These are phyloP conservation scores for Fusarium guadeloupense DNA, from an alignment of 2,329 filamentous ascomycete species.

Conservation along the genomic window DNA sequence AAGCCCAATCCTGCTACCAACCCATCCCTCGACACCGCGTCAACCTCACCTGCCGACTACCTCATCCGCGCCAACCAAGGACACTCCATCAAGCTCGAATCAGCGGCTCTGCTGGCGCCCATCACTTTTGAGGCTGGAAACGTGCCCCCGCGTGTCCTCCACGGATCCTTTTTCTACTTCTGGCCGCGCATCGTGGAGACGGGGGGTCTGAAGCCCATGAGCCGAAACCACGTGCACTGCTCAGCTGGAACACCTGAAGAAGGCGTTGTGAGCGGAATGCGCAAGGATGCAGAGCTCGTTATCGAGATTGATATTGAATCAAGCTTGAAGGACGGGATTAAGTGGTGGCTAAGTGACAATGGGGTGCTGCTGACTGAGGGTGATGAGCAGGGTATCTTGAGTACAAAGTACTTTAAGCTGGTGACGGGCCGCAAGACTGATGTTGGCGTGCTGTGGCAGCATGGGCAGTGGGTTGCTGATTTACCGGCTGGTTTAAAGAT, in stretches of 20 bases:
- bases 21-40: slow-evolving; percentile 35
- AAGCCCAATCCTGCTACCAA: slow-evolving; percentile 60
- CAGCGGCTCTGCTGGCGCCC: slow-evolving; percentile 74
- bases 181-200: slow-evolving; percentile 79
- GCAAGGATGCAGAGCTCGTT: slow-evolving; percentile 77
- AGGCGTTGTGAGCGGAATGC: slow-evolving; percentile 81
- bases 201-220: slow-evolving; percentile 84
- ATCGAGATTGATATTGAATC: slow-evolving; percentile 78
- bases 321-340: slow-evolving; percentile 70
- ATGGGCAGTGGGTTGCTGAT: slow-evolving; percentile 73
- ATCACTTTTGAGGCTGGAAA: slow-evolving; percentile 67
- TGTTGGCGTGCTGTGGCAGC: slow-evolving; percentile 73
- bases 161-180: slow-evolving; percentile 87
- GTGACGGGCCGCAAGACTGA: slow-evolving; percentile 70
- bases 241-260: slow-evolving; percentile 73
- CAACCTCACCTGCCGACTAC: slow-evolving; percentile 70
- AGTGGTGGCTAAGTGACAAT: slow-evolving; percentile 84
- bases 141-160: slow-evolving; percentile 75
- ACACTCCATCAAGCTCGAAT: slow-evolving; percentile 81
- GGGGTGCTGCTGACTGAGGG: slow-evolving; percentile 75
- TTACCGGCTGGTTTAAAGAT: slow-evolving; percentile 68
- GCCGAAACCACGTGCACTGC: slow-evolving; percentile 89
- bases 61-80: slow-evolving; percentile 96
- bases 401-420: slow-evolving; percentile 73
- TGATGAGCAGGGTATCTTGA: slow-evolving; percentile 68